Evolutionary conservation across 371 early-diverging fungal genomes (phyloP).

Genomic region (Quaeritorhiza haematococci): DNA sequence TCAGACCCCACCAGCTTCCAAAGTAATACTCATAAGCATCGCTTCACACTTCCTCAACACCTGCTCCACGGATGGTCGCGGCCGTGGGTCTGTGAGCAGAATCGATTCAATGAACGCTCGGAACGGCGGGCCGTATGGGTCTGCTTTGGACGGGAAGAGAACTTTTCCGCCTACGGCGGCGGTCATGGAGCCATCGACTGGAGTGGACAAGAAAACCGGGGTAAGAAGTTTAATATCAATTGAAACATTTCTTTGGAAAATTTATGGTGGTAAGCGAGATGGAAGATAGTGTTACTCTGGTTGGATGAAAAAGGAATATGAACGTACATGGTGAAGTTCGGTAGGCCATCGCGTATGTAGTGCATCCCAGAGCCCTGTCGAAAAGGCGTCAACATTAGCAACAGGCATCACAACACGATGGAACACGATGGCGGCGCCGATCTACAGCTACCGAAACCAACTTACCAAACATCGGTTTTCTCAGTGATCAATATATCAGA

Average conservation of each 20-base stretch:
- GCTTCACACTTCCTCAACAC: neutral
- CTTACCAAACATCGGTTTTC: constrained; percentile 31
- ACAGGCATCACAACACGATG: too few species aligned
- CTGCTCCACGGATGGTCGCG: constrained; percentile 19
- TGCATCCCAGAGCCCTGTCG: constrained; percentile 39
- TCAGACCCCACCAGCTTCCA: too few species aligned
- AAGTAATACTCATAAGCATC: too few species aligned
- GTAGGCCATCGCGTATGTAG: constrained; percentile 41
- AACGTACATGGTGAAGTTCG: constrained; percentile 36
- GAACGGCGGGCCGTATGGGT: constrained; percentile 30
- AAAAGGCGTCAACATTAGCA: neutral
- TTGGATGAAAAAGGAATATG: neutral
- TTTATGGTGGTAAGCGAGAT: neutral
- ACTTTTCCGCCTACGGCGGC: constrained; percentile 24
- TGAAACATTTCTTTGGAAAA: neutral
- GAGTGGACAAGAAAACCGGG: neutral
- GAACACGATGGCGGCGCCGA: too few species aligned
- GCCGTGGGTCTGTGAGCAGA: constrained; percentile 10
- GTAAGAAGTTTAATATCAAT: neutral
- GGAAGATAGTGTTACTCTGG: neutral
- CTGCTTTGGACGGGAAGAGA: constrained; percentile 17
- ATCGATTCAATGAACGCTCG: constrained; percentile 22
- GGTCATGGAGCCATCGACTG: constrained; percentile 34
- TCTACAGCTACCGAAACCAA: neutral
- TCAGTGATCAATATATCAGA: constrained; percentile 27